Evolutionary conservation across 768 basidiomycete species (phyloP).

Genomic region (Arthromyces matolae): DNA sequence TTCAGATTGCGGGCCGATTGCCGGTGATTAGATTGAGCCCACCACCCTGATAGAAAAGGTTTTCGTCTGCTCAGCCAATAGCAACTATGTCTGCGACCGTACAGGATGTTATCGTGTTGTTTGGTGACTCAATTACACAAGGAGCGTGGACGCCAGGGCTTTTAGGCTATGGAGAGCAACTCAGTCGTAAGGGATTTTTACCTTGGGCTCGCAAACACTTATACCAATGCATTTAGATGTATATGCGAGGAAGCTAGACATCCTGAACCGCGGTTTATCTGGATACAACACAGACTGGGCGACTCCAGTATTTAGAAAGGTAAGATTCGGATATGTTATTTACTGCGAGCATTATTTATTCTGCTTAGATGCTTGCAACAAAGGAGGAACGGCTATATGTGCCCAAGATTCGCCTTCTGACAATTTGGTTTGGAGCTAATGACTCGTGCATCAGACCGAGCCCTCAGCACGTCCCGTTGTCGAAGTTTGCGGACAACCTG

Average conservation of each 20-base stretch:
- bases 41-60: no score
- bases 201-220: background rate
- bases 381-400: constrained; percentile 40
- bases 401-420: constrained; percentile 67
- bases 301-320: constrained; percentile 75
- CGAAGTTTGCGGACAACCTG: constrained; percentile 63
- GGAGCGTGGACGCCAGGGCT: constrained; percentile 48
- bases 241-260: constrained; percentile 79
- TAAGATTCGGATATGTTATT: constrained; percentile 22
- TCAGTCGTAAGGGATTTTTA: constrained; percentile 50
- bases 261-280: constrained; percentile 78
- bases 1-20: no score
- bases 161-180: constrained; percentile 62
- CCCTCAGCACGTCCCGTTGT: constrained; percentile 74
- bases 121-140: constrained; percentile 84
- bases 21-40: no score
- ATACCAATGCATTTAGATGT: constrained; percentile 41
- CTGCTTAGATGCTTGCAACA: constrained; percentile 54
- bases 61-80: no score
- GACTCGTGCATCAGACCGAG: constrained; percentile 68
- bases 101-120: constrained; percentile 67
- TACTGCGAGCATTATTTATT: background rate
- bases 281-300: constrained; percentile 91
- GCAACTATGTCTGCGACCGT: constrained; percentile 61
- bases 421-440: constrained; percentile 90